Percentiles rank a stretch among this genome's conserved stretches.
These are phyloP conservation scores for Lolium multiflorum DNA, from an alignment of 176 grass and related monocot genomes.

Conservation along the genomic window DNA sequence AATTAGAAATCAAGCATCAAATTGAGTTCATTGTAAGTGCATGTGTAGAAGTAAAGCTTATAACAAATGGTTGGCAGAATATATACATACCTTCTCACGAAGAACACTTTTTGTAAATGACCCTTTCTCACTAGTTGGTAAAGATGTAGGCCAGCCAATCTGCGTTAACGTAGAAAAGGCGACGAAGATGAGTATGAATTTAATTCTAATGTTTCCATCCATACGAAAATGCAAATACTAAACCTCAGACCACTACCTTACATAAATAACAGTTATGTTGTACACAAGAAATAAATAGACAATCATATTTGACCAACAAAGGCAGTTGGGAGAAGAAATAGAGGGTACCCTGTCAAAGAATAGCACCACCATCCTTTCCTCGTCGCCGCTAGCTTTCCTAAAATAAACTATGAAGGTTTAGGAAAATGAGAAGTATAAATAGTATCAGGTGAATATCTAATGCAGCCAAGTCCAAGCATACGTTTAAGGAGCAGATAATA, in stretches of 20 bases:
- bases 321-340: constrained; percentile 29
- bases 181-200: neutral
- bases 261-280: constrained; percentile 3
- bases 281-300: neutral
- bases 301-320: neutral
- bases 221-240: constrained; percentile 19
- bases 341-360: constrained; percentile 85
- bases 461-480: neutral
- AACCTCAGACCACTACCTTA: constrained; percentile 13
- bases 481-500: neutral
- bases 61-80: constrained; percentile 18
- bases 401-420: constrained; percentile 43
- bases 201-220: neutral
- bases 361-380: constrained; percentile 83
- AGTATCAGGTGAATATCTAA: neutral
- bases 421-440: constrained; percentile 25
- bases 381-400: constrained; percentile 90
- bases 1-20: neutral
- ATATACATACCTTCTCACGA: constrained; percentile 69
- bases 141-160: constrained; percentile 97
- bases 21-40: neutral
- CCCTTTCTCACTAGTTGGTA: constrained; percentile 95
- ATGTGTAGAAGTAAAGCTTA: constrained; percentile 24
- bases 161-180: constrained; percentile 45
- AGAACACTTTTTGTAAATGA: constrained; percentile 86